phyloP scores from a whole-genome alignment of 2,329 filamentous ascomycete species.

The Fusarium annulatum region DNA sequence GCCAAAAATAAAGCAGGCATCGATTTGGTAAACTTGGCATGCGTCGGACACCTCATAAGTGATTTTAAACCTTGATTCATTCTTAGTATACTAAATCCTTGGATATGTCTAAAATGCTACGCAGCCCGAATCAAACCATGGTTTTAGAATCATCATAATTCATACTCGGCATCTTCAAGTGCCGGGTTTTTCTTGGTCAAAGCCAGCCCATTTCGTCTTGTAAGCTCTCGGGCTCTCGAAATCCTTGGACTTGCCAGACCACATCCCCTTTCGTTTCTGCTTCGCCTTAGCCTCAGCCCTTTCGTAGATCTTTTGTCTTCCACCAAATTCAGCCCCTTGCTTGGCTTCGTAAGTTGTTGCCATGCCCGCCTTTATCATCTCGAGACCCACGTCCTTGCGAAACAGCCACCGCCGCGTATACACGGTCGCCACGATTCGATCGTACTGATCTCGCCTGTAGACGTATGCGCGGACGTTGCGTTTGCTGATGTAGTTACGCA shows the following conservation, averaged over 20 bases:
- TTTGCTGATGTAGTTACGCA: slow-evolving; percentile 77
- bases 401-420: slow-evolving; percentile 76
- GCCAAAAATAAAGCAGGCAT: slow-evolving; percentile 17
- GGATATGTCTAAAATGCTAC: slow-evolving; percentile 18
- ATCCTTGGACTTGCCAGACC: slow-evolving; percentile 71
- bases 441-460: slow-evolving; percentile 90
- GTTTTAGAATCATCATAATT: slow-evolving; percentile 2
- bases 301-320: slow-evolving; percentile 71
- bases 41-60: neutral
- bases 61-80: neutral
- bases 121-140: neutral
- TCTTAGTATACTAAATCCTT: slow-evolving; percentile 7
- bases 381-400: slow-evolving; percentile 83
- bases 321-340: slow-evolving; percentile 87
- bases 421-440: slow-evolving; percentile 88
- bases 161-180: slow-evolving; percentile 22
- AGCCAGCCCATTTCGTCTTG: slow-evolving; percentile 66
- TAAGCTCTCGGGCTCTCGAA: slow-evolving; percentile 90
- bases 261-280: slow-evolving; percentile 75
- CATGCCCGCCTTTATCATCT: slow-evolving; percentile 87
- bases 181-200: slow-evolving; percentile 35
- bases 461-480: slow-evolving; percentile 84
- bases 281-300: slow-evolving; percentile 75
- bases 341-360: slow-evolving; percentile 97
- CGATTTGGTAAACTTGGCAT: neutral